Conservation (phyloP, 192 early-diverging fungal genomes). For the Rhizoclosmatium globosum region DNA sequence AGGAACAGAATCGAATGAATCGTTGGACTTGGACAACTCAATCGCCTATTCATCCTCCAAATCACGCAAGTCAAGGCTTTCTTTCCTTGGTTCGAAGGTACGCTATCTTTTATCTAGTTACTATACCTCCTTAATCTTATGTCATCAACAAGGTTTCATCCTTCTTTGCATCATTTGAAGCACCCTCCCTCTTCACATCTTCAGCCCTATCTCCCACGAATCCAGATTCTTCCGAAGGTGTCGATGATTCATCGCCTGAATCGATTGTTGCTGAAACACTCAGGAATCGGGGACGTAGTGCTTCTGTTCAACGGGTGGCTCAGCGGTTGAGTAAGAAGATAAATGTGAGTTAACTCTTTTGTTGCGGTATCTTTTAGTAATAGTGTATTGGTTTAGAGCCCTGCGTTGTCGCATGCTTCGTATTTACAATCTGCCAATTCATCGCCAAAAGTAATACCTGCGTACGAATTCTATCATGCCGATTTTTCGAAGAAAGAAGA, state of each 20-base stretch:
- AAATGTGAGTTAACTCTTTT: not conserved
- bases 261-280: not conserved
- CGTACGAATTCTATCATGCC: slow-evolving; percentile 51
- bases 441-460: slow-evolving; percentile 17
- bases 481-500: slow-evolving; percentile 43
- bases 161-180: too few relatives aligned
- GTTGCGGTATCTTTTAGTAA: not conserved
- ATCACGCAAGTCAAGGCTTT: not conserved
- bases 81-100: not conserved
- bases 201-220: too few relatives aligned
- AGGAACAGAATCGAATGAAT: not conserved
- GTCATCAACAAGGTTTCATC: not conserved
- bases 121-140: not conserved
- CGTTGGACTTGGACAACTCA: not conserved
- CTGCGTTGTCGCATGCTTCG: not conserved
- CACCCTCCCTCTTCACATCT: too few relatives aligned
- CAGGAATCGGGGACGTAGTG: not conserved
- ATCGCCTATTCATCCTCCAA: not conserved
- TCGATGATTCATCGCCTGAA: too few relatives aligned
- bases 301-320: not conserved
- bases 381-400: not conserved
- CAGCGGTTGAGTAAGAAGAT: not conserved
- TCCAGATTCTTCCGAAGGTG: too few relatives aligned
- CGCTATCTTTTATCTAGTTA: not conserved
- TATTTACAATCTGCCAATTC: slow-evolving; percentile 1